Conservation (phyloP, 2,329 filamentous ascomycete genomes). For the Coniella lustricola region DNA sequence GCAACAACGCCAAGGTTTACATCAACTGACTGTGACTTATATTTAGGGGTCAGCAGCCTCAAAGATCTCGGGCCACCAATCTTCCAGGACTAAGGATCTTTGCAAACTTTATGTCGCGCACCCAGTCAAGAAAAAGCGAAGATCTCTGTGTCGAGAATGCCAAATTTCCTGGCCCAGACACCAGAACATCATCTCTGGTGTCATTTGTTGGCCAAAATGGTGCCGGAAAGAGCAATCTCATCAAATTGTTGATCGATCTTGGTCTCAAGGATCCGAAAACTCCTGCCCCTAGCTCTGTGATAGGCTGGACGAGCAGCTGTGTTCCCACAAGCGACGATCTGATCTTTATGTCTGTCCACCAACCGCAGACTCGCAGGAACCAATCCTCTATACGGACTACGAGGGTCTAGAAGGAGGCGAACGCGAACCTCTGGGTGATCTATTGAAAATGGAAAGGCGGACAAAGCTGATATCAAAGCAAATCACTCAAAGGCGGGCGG, state of each 20-base stretch:
- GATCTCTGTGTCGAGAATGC: not conserved
- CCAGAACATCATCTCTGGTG: not conserved
- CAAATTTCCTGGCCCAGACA: not conserved
- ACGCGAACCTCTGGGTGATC: not conserved
- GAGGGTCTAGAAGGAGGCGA: conserved; percentile 3
- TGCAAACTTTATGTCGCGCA: not conserved
- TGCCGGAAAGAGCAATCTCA: conserved; percentile 1
- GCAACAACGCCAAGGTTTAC: not conserved
- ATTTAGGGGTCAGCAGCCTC: not conserved
- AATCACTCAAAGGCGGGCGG: not conserved
- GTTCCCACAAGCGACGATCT: not conserved
- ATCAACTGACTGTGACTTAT: not conserved
- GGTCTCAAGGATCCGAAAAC: not conserved
- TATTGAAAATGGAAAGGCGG: not conserved
- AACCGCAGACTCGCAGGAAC: not conserved
- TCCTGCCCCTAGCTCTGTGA: not conserved
- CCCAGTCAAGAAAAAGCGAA: not conserved
- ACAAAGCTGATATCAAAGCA: not conserved
- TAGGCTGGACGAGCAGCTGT: not conserved
- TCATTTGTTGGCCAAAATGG: not conserved
- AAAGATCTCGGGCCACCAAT: not conserved
- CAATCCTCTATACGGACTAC: conserved; percentile 2
- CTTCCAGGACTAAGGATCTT: not conserved
- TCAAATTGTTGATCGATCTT: not conserved
- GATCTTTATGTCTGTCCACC: not conserved